Percentiles rank a stretch among this genome's conserved stretches.
These are phyloP conservation scores for Solanum hybrid DNA, from an alignment of 305 asterid species.

Conservation along the genomic window DNA sequence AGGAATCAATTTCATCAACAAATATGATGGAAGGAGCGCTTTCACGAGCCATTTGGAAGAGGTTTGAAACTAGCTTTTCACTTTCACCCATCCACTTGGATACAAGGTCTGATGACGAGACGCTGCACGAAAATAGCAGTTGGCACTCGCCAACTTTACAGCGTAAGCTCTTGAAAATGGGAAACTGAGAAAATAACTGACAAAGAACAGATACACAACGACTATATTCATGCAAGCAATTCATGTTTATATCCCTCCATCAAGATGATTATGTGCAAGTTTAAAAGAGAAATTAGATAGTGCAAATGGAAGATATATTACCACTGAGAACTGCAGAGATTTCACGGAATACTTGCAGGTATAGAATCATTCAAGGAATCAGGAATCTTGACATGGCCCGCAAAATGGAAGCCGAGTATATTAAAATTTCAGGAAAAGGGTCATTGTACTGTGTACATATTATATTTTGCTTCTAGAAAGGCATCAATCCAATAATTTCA, in stretches of 20 bases:
- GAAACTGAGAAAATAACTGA: conserved; percentile 4
- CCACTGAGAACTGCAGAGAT: background rate
- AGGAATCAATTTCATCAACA: conserved; percentile 90
- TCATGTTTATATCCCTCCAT: background rate
- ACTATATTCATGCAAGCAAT: background rate
- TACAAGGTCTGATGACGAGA: conserved; percentile 93
- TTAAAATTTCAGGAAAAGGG: background rate
- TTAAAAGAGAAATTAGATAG: background rate
- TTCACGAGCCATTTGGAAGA: conserved; percentile 97
- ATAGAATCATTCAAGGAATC: background rate
- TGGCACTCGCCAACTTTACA: conserved; percentile 55
- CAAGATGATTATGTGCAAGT: background rate
- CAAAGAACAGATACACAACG: background rate
- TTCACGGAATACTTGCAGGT: background rate
- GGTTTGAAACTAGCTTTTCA: conserved; percentile 93
- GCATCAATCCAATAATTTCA: background rate
- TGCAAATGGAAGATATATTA: background rate
- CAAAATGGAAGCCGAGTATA: background rate
- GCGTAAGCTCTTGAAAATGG: conserved; percentile 21
- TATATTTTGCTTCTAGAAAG: background rate
- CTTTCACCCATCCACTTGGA: conserved; percentile 99
- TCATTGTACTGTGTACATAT: background rate
- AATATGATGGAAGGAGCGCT: conserved; percentile 93
- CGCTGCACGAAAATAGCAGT: conserved; percentile 57
- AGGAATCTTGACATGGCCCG: background rate